Evolutionary conservation across 176 grass and related monocot genomes (phyloP).

Genomic region (Rhynchospora pubera): DNA sequence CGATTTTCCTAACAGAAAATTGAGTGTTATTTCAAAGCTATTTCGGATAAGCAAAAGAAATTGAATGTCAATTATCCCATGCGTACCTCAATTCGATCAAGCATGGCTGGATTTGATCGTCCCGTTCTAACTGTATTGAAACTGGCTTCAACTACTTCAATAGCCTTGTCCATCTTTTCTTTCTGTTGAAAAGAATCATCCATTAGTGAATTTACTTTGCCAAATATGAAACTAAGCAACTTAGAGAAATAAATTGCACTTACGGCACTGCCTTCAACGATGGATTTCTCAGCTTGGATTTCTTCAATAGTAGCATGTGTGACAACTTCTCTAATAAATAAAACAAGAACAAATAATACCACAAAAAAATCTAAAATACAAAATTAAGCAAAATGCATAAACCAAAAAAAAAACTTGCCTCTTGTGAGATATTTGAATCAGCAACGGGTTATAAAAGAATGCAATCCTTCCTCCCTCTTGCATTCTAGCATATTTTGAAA

Average conservation of each 20-base stretch:
- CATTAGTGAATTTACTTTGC: not conserved
- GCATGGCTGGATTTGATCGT: slow-evolving; percentile 84
- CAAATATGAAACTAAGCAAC: slow-evolving; percentile 2
- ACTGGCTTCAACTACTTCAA: slow-evolving; percentile 61
- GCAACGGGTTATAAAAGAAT: slow-evolving; percentile 17
- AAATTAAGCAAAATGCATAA: not conserved
- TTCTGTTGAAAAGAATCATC: slow-evolving; percentile 33
- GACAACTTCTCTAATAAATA: slow-evolving; percentile 10
- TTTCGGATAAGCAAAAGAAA: not conserved
- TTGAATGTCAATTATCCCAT: not conserved
- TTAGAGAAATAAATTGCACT: slow-evolving; percentile 21
- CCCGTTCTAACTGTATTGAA: slow-evolving; percentile 97
- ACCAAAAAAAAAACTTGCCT: slow-evolving; percentile 25
- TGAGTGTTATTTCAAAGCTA: not conserved
- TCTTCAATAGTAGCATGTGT: slow-evolving; percentile 91
- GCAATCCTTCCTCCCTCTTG: not conserved
- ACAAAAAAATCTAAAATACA: not conserved
- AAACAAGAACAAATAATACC: not conserved
- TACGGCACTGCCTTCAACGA: slow-evolving; percentile 77
- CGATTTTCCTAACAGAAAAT: not conserved
- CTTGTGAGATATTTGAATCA: not conserved
- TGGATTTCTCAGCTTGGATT: slow-evolving; percentile 82
- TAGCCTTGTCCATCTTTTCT: slow-evolving; percentile 90
- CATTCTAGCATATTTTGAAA: slow-evolving; percentile 12
- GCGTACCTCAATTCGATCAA: slow-evolving; percentile 82